Conservation (phyloP, 139 green algal species). For the Chloropicon primus region DNA sequence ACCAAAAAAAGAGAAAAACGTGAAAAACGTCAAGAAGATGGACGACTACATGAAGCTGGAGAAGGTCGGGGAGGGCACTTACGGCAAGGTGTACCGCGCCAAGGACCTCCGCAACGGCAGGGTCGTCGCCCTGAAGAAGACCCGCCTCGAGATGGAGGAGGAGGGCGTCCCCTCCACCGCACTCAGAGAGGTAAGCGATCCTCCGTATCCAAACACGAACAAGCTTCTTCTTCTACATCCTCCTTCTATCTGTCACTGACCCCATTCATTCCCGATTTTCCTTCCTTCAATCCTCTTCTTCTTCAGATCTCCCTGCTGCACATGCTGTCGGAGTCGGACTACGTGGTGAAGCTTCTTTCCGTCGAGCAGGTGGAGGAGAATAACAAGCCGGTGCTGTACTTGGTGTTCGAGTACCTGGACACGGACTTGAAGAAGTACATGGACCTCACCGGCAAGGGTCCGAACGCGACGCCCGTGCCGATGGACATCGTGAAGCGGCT, state of each 20-base stretch:
- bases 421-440: conserved; percentile 99
- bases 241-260: too few relatives aligned
- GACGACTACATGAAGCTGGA: conserved; percentile 90
- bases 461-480: conserved; percentile 6
- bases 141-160: conserved; percentile 92
- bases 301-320: conserved; percentile 75
- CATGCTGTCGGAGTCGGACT: conserved; percentile 69
- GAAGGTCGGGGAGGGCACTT: conserved; percentile 93
- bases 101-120: conserved; percentile 56
- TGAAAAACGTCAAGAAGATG: conserved; percentile 25
- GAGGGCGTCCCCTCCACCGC: conserved; percentile 94
- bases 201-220: too few relatives aligned
- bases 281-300: too few relatives aligned
- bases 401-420: conserved; percentile 94
- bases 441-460: conserved; percentile 78
- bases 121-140: conserved; percentile 96
- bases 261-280: too few relatives aligned
- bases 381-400: conserved; percentile 86
- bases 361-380: conserved; percentile 96
- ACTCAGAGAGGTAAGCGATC: conserved; percentile 83
- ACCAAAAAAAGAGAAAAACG: neutral
- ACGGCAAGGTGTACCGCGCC: conserved; percentile 96
- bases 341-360: conserved; percentile 74
- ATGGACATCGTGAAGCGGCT: conserved; percentile 27
- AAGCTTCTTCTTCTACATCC: too few relatives aligned